These are phyloP conservation scores for Imleria badia DNA, from an alignment of 768 basidiomycete species.

Conservation along the genomic window DNA sequence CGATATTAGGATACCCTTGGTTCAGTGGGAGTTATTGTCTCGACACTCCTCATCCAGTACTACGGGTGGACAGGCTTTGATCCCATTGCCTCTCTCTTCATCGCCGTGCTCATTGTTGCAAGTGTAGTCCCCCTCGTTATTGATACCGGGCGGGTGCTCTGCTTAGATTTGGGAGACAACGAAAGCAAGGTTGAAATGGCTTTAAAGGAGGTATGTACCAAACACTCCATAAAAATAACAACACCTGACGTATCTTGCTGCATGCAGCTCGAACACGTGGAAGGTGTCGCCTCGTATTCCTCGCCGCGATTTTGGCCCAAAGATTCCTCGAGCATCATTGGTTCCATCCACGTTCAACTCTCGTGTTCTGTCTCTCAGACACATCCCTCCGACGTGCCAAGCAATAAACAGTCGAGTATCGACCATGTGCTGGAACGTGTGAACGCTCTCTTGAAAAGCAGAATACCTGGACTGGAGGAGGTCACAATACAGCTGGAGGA, in stretches of 20 bases:
- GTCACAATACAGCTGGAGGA: conserved; percentile 85
- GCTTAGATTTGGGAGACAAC: conserved; percentile 77
- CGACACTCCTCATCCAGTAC: conserved; percentile 90
- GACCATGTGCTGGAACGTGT: conserved; percentile 79
- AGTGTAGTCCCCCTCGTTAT: conserved; percentile 95
- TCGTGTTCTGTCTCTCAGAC: conserved; percentile 57
- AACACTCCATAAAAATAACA: neutral
- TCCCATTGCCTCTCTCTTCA: conserved; percentile 95
- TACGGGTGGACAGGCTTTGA: conserved; percentile 99
- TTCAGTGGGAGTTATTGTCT: conserved; percentile 96
- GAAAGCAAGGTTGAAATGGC: conserved; percentile 55
- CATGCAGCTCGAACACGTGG: conserved; percentile 63
- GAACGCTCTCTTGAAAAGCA: conserved; percentile 63
- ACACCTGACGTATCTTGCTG: neutral
- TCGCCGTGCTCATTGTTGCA: conserved; percentile 91
- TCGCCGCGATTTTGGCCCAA: conserved; percentile 94
- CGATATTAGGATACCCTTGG: conserved; percentile 81
- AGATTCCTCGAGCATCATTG: conserved; percentile 80
- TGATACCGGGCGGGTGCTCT: conserved; percentile 87
- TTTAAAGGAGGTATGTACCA: conserved; percentile 56
- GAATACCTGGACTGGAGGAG: conserved; percentile 83
- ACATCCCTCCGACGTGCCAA: conserved; percentile 46
- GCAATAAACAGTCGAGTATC: conserved; percentile 17
- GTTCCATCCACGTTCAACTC: conserved; percentile 92
- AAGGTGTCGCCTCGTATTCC: conserved; percentile 80